These are phyloP conservation scores for Zasmidium citrigriseum DNA, from an alignment of 2,329 filamentous ascomycete species.

Conservation along the genomic window DNA sequence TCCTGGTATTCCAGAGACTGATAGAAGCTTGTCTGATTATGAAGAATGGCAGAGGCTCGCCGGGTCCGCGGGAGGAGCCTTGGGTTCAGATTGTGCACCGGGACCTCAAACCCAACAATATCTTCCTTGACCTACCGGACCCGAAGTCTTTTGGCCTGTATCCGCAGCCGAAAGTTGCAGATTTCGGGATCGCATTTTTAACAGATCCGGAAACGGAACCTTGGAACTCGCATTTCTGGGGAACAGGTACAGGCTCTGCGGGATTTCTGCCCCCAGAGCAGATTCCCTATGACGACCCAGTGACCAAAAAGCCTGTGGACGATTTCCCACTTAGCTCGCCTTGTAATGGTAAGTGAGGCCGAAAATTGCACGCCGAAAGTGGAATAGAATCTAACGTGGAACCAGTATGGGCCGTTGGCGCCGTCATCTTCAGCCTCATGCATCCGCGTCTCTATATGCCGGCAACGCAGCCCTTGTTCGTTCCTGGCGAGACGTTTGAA, in stretches of 20 bases:
- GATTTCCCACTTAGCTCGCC: not conserved
- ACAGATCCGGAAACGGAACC: not conserved
- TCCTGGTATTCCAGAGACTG: conserved; percentile 15
- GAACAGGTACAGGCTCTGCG: not conserved
- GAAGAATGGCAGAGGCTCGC: conserved; percentile 6
- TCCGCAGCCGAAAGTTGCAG: conserved; percentile 3
- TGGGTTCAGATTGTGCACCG: conserved; percentile 57
- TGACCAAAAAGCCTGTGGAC: not conserved
- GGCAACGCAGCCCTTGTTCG: not conserved
- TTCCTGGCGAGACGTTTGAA: not conserved
- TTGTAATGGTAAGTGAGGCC: not conserved
- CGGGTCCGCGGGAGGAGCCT: not conserved
- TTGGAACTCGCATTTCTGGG: not conserved
- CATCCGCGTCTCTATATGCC: not conserved
- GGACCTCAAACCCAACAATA: conserved; percentile 97
- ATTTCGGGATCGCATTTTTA: conserved; percentile 2
- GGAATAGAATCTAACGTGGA: not conserved
- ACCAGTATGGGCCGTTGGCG: conserved; percentile 3
- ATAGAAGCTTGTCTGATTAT: conserved; percentile 19
- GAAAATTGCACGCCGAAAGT: not conserved
- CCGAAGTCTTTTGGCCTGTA: conserved; percentile 2
- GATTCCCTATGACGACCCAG: not conserved
- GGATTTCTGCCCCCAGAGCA: not conserved
- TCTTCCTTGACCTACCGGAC: conserved; percentile 62
- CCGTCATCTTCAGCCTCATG: not conserved